These are phyloP conservation scores for Simplicillium aogashimaense DNA, from an alignment of 2,329 filamentous ascomycete genomes.

Conservation along the genomic window DNA sequence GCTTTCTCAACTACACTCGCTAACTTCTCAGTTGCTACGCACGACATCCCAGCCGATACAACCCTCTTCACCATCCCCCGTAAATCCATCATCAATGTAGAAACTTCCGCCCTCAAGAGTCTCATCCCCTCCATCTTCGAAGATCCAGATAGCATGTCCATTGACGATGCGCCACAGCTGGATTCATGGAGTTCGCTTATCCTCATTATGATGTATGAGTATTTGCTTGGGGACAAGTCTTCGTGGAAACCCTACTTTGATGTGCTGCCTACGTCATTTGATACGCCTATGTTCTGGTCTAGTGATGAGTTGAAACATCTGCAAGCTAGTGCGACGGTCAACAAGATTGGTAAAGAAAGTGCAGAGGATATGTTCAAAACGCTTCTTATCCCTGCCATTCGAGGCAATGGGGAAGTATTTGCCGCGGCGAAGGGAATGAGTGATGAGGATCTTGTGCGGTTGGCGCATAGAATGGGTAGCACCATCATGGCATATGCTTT, in stretches of 20 bases:
- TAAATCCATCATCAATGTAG: constrained; percentile 56
- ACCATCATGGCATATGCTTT: constrained; percentile 92
- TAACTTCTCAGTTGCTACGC: constrained; percentile 49
- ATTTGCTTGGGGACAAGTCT: constrained; percentile 46
- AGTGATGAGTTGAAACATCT: constrained; percentile 59
- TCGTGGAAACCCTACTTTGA: constrained; percentile 71
- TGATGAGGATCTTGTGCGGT: constrained; percentile 34
- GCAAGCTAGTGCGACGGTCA: constrained; percentile 65
- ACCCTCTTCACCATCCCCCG: constrained; percentile 74
- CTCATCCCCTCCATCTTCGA: constrained; percentile 46
- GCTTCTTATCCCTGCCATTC: constrained; percentile 40
- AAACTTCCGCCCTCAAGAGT: constrained; percentile 59
- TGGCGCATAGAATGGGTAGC: constrained; percentile 74
- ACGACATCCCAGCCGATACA: constrained; percentile 63
- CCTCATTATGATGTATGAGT: constrained; percentile 72
- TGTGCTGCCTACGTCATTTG: constrained; percentile 61
- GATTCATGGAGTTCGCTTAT: constrained; percentile 55
- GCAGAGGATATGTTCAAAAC: constrained; percentile 60
- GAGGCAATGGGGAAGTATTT: constrained; percentile 35
- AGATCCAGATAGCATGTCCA: constrained; percentile 13
- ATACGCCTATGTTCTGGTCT: constrained; percentile 88
- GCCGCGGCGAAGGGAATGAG: constrained; percentile 18
- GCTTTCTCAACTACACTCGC: constrained; percentile 7
- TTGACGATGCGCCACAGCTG: constrained; percentile 20
- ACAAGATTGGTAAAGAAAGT: constrained; percentile 64